Evolutionary conservation across 306 rosid genomes (phyloP), one percentile per base, ranked within the genome.

Genomic region (Lithocarpus polystachyus): DNA sequence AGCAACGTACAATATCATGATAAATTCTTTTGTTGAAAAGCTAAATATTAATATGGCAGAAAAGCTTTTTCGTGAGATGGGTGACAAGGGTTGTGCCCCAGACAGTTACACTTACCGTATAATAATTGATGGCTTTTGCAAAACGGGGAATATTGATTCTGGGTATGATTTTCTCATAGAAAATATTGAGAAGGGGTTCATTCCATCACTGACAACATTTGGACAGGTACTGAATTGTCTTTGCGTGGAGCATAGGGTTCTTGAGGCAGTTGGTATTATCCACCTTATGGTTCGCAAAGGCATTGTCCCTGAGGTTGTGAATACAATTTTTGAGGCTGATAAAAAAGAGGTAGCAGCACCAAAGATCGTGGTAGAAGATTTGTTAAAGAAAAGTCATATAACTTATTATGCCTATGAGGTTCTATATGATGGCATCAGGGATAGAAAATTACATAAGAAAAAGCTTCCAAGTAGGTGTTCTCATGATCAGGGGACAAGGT

Each of bases 331-430:
- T 77, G 93, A 88, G 79, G 89, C 90, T 79, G 97, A 89, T 79
- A 94, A 94, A 86, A 92, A 80, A 86, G 90, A 78, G 72, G 81
- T 91, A 71, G 98, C 97, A 7, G 95, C 97, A 6, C 98, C 98
- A 56, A 94, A 94, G 88, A 92, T 92, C 87, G 88, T 94, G 75
- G 93, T 94, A 28, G 95, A 94, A 89, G 83, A 91, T 73, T 81
- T 94, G 86, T 81, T 94, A 87, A 94, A 89, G 90, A 94, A 89
- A 86, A 87, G 89, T 45, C 90, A 85, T 68, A 84, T 94, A 79
- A 88, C 95, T 76, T 94, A 94, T 79, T 81, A 83, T 80, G 83
- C 97, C 53, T 94, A 92, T 77, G 99, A 94, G 56, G 75, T 91
- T 78, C 81, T 94, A 43, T 89, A 84, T 71, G 99, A 94, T 73